Evolutionary conservation across 805 yeast species (phyloP), one percentile per base, ranked within the genome.

Genomic region (Candida pseudofarinosa): DNA sequence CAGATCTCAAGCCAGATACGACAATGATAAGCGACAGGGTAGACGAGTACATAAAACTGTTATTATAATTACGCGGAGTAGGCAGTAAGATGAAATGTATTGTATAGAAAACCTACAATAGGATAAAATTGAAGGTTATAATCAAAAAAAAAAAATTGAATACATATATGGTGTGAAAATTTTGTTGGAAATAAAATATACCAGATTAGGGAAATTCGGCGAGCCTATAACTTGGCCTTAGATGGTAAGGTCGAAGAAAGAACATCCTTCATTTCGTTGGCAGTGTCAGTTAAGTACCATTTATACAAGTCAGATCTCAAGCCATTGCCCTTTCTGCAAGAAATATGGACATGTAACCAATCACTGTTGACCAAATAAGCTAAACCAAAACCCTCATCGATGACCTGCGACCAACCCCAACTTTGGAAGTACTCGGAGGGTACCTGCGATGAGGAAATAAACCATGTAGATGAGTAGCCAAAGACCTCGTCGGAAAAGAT

Each of bases 401-500:
- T 81, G 39, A 93, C 98, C 63, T 95, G 96, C 15, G 96, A 80
- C 88, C 89, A 91, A 28, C 99, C 99, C 75, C 90, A 91, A 36
- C 95, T 90, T 61, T 88, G 88, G 67, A 88, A 87, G 63, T 73
- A 73, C 50, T 69, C 74, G 4, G 95, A 85, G 6, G 93, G 85
- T 51, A 91, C 74, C 66, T 91, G 98, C 1, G 97, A 88, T 2
- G 96, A 81, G 15, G 95, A 85, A 40, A 91, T 63, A 62, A 76
- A 82, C 99, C 99, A 91, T 37, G 86, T 79, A 26, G 81, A 70
- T 4, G 95, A 83, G 69, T 88, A 91, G 38, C 70, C 63, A 60
- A 77, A 88, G 50, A 87, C 70, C 12, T 95, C 86, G 63, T 91
- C 95, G 17, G 71, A 61, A 74, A 82, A 89, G 38, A 91, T 65